These are phyloP conservation scores for Salix dunnii DNA, from an alignment of 345 rosid species.

Conservation along the genomic window DNA sequence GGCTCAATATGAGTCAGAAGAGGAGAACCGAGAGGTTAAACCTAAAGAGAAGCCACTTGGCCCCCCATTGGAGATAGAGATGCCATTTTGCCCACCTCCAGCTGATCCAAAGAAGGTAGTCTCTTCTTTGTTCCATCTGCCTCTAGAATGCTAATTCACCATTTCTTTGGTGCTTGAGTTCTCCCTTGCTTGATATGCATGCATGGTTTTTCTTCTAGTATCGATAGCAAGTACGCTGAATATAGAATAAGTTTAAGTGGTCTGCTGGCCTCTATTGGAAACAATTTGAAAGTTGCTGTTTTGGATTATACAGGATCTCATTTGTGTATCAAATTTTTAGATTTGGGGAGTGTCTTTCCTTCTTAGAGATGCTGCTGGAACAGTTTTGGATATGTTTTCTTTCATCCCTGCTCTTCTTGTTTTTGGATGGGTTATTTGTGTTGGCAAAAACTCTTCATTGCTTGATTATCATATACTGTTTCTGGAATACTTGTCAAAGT, in stretches of 20 bases:
- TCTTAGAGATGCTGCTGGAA: background rate
- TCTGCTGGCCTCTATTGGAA: background rate
- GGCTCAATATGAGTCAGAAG: conserved; percentile 71
- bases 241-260: background rate
- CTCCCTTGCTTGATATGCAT: background rate
- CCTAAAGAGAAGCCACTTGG: conserved; percentile 85
- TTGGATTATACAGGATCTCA: background rate
- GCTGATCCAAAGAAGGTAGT: conserved; percentile 72
- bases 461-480: no score
- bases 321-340: background rate
- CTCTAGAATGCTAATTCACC: background rate
- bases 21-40: conserved; percentile 70
- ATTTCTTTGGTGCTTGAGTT: conserved; percentile 1
- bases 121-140: conserved; percentile 12
- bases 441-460: no score
- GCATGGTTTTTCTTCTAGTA: background rate
- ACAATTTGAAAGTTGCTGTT: background rate
- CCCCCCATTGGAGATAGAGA: conserved; percentile 83
- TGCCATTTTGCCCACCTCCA: conserved; percentile 80
- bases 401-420: background rate
- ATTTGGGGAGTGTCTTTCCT: background rate
- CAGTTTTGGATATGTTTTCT: background rate
- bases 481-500: no score
- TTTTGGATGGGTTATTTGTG: background rate
- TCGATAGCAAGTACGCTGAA: background rate